Evolutionary conservation across 2,329 filamentous ascomycete genomes (phyloP).

Genomic region (Fusarium sp.): DNA sequence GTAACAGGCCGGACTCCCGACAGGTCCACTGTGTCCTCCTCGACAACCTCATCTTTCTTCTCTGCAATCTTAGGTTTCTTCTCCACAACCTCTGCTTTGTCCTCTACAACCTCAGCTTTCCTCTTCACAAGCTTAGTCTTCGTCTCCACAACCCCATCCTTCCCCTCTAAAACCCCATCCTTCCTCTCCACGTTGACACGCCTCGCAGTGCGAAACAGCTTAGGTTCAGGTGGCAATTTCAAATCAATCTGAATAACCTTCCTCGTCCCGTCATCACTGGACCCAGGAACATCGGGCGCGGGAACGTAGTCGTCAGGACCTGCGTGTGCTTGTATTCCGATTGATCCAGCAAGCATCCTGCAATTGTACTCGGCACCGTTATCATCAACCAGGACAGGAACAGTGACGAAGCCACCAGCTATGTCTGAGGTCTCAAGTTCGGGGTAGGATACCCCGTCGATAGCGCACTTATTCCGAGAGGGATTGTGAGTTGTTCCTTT

Average conservation of each 20-base stretch:
- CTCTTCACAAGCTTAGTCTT: too few relatives aligned
- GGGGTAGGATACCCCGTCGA: neutral
- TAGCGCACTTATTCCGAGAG: rapidly evolving
- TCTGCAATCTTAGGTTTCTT: too few relatives aligned
- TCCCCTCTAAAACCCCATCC: too few relatives aligned
- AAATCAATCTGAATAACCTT: too few relatives aligned
- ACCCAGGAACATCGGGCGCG: neutral
- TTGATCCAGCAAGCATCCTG: neutral
- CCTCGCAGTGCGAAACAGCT: too few relatives aligned
- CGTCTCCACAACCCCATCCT: too few relatives aligned
- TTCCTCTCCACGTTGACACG: too few relatives aligned
- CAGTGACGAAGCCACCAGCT: neutral
- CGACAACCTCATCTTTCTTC: neutral
- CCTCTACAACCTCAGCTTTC: too few relatives aligned
- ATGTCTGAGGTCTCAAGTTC: rapidly evolving
- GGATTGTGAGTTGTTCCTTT: rapidly evolving
- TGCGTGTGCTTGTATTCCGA: neutral
- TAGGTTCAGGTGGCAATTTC: too few relatives aligned
- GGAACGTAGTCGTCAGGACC: neutral
- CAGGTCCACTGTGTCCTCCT: too few relatives aligned
- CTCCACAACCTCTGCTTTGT: too few relatives aligned
- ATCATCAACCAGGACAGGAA: neutral
- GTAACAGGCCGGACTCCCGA: neutral
- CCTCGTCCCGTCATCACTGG: too few relatives aligned
- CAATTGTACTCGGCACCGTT: rapidly evolving